These are phyloP conservation scores for Tolypocladium guangdongense DNA, from an alignment of 2,329 filamentous ascomycete genomes.

Conservation along the genomic window DNA sequence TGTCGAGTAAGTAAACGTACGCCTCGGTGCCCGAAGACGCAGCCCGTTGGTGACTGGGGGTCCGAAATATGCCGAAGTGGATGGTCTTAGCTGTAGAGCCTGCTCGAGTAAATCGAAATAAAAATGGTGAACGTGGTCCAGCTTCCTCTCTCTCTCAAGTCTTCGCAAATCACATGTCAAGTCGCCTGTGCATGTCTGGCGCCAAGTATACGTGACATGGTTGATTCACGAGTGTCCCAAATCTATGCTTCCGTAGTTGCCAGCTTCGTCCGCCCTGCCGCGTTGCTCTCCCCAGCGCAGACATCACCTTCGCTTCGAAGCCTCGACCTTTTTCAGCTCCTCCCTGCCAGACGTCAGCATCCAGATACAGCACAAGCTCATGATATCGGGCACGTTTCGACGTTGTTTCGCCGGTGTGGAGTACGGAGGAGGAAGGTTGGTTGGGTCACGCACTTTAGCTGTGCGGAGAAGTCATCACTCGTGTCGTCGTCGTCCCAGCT, in stretches of 20 bases:
- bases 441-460: conserved; percentile 63
- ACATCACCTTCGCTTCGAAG: conserved; percentile 50
- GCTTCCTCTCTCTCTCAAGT: neutral
- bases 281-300: conserved; percentile 7
- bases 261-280: conserved; percentile 10
- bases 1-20: conserved; percentile 60
- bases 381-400: neutral
- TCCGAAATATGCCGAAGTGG: neutral
- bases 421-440: neutral
- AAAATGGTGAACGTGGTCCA: neutral
- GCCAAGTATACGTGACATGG: neutral
- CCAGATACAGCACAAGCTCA: neutral
- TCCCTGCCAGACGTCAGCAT: conserved; percentile 44
- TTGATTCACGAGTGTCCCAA: neutral
- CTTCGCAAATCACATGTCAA: neutral
- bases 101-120: neutral
- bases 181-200: neutral
- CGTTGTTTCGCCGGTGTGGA: neutral
- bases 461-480: conserved; percentile 88
- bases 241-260: neutral
- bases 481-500: conserved; percentile 99
- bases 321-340: conserved; percentile 89
- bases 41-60: neutral
- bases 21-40: neutral
- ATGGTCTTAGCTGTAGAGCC: neutral